Base-by-base conservation (phyloP, 2,329 filamentous ascomycete genomes). In the Phyllosticta capitalensis region DNA sequence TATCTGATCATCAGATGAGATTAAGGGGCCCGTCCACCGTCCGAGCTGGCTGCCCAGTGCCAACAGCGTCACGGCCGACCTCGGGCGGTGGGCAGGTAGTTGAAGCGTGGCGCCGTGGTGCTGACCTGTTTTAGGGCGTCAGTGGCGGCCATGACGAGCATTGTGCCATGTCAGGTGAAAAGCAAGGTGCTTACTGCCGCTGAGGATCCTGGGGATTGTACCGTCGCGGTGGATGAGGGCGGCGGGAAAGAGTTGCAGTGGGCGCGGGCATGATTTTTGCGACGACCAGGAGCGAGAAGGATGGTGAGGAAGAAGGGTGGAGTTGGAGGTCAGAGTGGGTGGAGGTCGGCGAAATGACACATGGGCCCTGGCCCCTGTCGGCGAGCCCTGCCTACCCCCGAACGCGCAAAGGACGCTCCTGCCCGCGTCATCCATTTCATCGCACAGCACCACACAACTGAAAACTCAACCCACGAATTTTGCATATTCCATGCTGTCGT, bases 1-100 rank as follows among this genome's bases (percentile, higher is more conserved):
- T 59, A 59, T 59, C 58, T 55, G 58, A 59, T 59, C 52, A 59
- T 59, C 58, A 59, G 58, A 59, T 59, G 58, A 55, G 58, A 59
- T 59, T 59, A 52, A n/a, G 5, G 50, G 9, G 38, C 38, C 38
- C 38, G 38, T 5, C 17, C 38, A n/a, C 38, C 2, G 38, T 38
- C 30, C 30, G 30, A 38, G 30, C 10, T 38, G 30, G 30, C 30
- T 38, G 30, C 17, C 38, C 12, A 45, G 38, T 45, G 38, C n/a
- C 38, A 45, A 6, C 30, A 38, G 10, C 30, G 3, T 38, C 30
- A 17, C 3, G 38, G 38, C 38, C 38, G 38, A 45, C 14, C 4
- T 45, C 38, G 38, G 38, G 38, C 38, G 38, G 17, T 4, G 38
- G 38, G 38, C 7, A n/a, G n/a, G 30, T 45, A 14, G 38, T 45